Evolutionary conservation across 352 stramenopile species (phyloP).

Genomic region (Phytophthora pistaciae): DNA sequence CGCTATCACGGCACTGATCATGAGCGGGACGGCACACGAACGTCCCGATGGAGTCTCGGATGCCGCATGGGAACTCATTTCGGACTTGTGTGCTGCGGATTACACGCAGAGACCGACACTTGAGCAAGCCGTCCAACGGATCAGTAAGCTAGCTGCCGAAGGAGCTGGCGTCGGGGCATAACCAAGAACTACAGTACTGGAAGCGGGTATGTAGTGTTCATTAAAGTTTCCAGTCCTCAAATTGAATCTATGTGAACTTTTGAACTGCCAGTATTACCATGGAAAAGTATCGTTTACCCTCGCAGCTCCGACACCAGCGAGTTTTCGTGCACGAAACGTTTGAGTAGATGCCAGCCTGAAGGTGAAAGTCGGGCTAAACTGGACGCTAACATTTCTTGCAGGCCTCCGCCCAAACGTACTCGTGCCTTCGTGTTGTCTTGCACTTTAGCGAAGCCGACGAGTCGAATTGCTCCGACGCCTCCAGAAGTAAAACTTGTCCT

Average conservation of each 20-base stretch:
- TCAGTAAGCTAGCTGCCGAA: background rate
- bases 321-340: too few species aligned
- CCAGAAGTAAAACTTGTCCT: background rate
- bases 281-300: too few species aligned
- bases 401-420: too few species aligned
- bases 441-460: background rate
- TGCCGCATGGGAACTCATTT: slow-evolving; percentile 7
- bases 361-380: too few species aligned
- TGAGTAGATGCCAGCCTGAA: too few species aligned
- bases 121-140: background rate
- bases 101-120: background rate
- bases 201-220: too few species aligned
- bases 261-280: too few species aligned
- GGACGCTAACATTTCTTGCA: too few species aligned
- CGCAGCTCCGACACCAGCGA: too few species aligned
- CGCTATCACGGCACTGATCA: background rate
- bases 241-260: too few species aligned
- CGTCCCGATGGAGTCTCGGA: background rate
- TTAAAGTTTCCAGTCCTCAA: too few species aligned
- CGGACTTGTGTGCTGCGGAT: background rate
- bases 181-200: background rate
- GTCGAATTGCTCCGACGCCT: background rate
- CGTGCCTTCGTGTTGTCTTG: background rate
- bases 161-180: background rate
- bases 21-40: background rate